These are phyloP conservation scores for Mangifera indica DNA, from an alignment of 345 rosid genomes.

Conservation along the genomic window DNA sequence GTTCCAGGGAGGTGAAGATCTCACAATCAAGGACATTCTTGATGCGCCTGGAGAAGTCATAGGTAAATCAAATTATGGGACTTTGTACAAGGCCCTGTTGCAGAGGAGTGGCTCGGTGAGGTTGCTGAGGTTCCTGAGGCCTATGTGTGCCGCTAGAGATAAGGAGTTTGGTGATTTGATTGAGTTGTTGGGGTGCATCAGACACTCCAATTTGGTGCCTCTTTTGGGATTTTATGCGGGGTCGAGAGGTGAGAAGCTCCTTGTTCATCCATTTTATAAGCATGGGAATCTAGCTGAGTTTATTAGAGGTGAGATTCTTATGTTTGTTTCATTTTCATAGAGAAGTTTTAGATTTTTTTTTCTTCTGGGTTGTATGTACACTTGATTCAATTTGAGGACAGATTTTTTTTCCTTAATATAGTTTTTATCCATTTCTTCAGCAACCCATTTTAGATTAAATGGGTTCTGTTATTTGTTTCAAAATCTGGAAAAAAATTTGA, in stretches of 20 bases:
- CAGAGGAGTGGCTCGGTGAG: conserved; percentile 50
- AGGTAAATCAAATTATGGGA: conserved; percentile 84
- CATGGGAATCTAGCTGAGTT: conserved; percentile 70
- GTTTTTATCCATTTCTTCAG: neutral
- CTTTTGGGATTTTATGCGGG: conserved; percentile 86
- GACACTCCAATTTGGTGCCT: conserved; percentile 83
- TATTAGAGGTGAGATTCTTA: conserved; percentile 55
- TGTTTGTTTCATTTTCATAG: conserved; percentile 2
- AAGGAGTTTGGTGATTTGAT: conserved; percentile 52
- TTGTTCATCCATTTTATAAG: conserved; percentile 66
- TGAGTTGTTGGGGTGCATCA: conserved; percentile 52
- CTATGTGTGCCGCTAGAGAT: conserved; percentile 51
- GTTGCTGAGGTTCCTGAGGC: conserved; percentile 82
- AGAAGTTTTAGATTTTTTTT: conserved; percentile 5
- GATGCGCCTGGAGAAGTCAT: conserved; percentile 98
- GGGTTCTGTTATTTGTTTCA: neutral
- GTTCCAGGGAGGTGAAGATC: conserved; percentile 69
- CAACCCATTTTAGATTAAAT: neutral
- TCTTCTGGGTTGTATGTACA: neutral
- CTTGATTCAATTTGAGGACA: neutral
- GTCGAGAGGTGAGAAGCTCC: conserved; percentile 89
- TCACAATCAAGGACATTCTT: conserved; percentile 72
- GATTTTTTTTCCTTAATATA: neutral
- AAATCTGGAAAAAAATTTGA: neutral
- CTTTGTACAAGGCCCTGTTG: conserved; percentile 76